Percentiles rank a stretch among this genome's conserved stretches.
These are phyloP conservation scores for Lunasporangiospora selenospora DNA, from an alignment of 192 early-diverging fungal species.

Conservation along the genomic window DNA sequence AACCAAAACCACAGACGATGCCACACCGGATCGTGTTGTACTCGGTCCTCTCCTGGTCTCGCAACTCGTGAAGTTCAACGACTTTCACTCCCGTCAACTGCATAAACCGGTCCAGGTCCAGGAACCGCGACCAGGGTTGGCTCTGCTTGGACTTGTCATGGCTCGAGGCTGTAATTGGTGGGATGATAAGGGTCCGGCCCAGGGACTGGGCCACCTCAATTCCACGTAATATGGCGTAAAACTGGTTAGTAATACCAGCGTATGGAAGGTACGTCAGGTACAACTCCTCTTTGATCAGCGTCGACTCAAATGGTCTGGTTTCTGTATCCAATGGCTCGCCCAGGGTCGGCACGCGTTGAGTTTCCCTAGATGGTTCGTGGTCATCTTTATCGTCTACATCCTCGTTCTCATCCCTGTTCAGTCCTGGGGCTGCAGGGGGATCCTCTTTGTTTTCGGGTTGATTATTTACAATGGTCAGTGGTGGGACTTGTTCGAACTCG, in stretches of 20 bases:
- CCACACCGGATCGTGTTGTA: constrained; percentile 33
- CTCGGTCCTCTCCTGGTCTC: constrained; percentile 23
- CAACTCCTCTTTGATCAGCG: neutral
- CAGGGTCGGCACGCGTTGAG: no score
- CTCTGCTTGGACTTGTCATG: constrained; percentile 49
- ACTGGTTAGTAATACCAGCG: constrained; percentile 49
- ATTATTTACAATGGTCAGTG: no score
- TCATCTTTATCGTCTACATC: constrained; percentile 1
- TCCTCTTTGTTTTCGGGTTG: no score
- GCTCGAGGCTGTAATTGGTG: constrained; percentile 44
- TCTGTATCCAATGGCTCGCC: no score
- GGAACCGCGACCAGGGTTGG: constrained; percentile 44
- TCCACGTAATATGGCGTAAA: constrained; percentile 44
- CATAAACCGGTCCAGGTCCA: constrained; percentile 26
- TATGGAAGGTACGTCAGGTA: constrained; percentile 45
- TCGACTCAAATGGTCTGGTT: no score
- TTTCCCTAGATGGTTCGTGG: no score
- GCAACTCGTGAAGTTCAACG: constrained; percentile 32
- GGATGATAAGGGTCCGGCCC: constrained; percentile 37
- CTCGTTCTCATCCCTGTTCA: neutral
- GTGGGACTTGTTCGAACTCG: no score
- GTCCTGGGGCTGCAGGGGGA: no score
- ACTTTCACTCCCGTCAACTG: constrained; percentile 24
- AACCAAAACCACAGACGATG: constrained; percentile 43
- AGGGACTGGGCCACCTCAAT: constrained; percentile 40